phyloP scores from a whole-genome alignment of 2,329 filamentous ascomycete species.

The Trichoderma sp. region DNA sequence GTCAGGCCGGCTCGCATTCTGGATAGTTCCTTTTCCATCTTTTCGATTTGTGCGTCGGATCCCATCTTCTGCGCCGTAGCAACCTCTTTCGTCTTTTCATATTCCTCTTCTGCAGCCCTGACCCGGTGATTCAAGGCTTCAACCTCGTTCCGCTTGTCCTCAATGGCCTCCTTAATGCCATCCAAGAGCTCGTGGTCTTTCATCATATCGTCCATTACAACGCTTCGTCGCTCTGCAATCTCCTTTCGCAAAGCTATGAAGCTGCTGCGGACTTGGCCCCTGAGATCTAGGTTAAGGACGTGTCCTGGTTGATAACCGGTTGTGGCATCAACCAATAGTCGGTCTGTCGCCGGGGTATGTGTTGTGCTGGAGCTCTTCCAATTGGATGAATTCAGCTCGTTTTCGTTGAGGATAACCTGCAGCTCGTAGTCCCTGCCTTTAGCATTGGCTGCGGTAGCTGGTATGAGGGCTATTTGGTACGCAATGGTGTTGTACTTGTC shows the following conservation, averaged over 20 bases:
- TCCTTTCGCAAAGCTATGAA: constrained; percentile 82
- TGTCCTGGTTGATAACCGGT: constrained; percentile 90
- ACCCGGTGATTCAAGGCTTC: constrained; percentile 88
- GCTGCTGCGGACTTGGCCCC: constrained; percentile 76
- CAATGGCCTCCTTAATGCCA: constrained; percentile 93
- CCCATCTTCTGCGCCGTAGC: constrained; percentile 85
- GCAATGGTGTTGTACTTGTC: constrained; percentile 92
- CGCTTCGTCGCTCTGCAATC: constrained; percentile 83
- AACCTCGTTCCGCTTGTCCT: constrained; percentile 91
- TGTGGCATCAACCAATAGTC: constrained; percentile 76
- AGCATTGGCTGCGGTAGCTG: constrained; percentile 79
- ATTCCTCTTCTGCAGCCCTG: constrained; percentile 86
- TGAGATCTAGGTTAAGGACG: constrained; percentile 84
- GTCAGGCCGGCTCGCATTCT: constrained; percentile 83
- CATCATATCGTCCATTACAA: constrained; percentile 85
- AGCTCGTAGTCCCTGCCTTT: constrained; percentile 86
- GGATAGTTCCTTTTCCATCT: constrained; percentile 97
- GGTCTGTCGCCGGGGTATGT: constrained; percentile 56
- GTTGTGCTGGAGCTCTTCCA: constrained; percentile 43
- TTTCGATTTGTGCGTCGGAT: constrained; percentile 92
- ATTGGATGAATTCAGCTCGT: constrained; percentile 70
- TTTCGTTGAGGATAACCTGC: constrained; percentile 75
- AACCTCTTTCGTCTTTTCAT: constrained; percentile 86
- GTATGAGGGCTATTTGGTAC: constrained; percentile 91
- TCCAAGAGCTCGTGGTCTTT: constrained; percentile 93